Percentiles rank a stretch among this genome's conserved stretches.
Conservation (phyloP, 106 monocot species). For the Allium fistulosum region DNA sequence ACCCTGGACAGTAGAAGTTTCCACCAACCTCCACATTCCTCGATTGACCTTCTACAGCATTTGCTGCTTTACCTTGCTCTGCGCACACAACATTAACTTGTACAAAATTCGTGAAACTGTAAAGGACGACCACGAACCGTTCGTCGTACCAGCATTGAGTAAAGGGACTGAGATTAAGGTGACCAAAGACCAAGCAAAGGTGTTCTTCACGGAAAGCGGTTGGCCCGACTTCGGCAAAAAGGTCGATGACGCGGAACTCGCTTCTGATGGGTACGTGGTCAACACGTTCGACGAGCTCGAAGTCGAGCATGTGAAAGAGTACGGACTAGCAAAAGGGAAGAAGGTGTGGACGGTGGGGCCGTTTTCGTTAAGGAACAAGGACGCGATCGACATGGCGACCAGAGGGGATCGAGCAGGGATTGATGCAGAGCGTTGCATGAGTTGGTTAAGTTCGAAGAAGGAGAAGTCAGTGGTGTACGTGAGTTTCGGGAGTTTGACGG, state of each 20-base stretch:
- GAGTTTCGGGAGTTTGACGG: constrained; percentile 1
- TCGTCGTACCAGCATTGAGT: constrained; percentile 10
- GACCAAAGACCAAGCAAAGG: neutral
- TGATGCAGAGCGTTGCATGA: constrained; percentile 4
- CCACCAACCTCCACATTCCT: constrained; percentile 27
- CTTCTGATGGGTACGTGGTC: constrained; percentile 12
- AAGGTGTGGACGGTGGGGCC: constrained; percentile 42
- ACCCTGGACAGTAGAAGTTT: constrained; percentile 20
- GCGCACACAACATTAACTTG: constrained; percentile 1
- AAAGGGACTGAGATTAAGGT: constrained; percentile 6
- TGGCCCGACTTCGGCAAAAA: neutral
- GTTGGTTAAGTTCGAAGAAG: constrained; percentile 4
- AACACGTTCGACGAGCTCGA: constrained; percentile 38
- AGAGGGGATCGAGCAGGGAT: constrained; percentile 20
- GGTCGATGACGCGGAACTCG: constrained; percentile 6
- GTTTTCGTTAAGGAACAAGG: constrained; percentile 13
- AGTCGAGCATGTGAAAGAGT: constrained; percentile 13
- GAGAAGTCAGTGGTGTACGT: neutral
- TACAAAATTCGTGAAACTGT: constrained; percentile 4
- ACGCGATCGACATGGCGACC: constrained; percentile 3
- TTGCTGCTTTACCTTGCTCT: constrained; percentile 30
- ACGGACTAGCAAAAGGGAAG: constrained; percentile 6
- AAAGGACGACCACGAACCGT: constrained; percentile 2
- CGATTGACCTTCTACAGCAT: constrained; percentile 33
- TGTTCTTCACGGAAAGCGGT: neutral